Conservation (phyloP, 1,284 basidiomycete genomes). For the Ustilago nuda region DNA sequence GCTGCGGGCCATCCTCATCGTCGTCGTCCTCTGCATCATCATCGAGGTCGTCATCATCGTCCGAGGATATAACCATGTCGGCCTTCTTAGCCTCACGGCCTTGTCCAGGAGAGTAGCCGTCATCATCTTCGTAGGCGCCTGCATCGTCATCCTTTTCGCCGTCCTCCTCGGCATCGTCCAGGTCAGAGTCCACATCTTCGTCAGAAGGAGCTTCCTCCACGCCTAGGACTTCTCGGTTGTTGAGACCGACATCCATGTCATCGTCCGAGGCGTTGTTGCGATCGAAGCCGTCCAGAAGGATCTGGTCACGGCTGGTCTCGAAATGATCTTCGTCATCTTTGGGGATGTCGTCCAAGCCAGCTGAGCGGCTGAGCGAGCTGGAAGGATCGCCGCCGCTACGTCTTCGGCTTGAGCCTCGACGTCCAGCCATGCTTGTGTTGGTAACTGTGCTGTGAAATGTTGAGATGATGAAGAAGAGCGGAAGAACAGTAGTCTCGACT, state of each 20-base stretch:
- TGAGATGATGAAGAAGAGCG: slow-evolving; percentile 10
- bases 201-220: slow-evolving; percentile 56
- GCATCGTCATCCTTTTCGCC: slow-evolving; percentile 70
- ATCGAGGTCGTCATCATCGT: slow-evolving; percentile 47
- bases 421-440: slow-evolving; percentile 33
- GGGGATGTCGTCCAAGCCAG: slow-evolving; percentile 54
- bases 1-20: slow-evolving; percentile 70
- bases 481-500: slow-evolving; percentile 3
- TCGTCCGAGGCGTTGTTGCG: slow-evolving; percentile 45
- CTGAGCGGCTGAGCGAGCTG: slow-evolving; percentile 34
- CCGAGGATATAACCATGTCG: slow-evolving; percentile 35
- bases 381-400: slow-evolving; percentile 25
- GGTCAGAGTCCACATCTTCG: slow-evolving; percentile 49
- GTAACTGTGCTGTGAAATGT: not conserved
- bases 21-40: slow-evolving; percentile 77
- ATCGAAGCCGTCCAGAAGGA: slow-evolving; percentile 74
- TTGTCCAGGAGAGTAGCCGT: slow-evolving; percentile 15
- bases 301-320: slow-evolving; percentile 75
- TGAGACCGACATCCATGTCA: slow-evolving; percentile 56
- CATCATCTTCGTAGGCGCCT: slow-evolving; percentile 53
- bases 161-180: slow-evolving; percentile 45
- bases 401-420: slow-evolving; percentile 25
- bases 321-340: slow-evolving; percentile 63
- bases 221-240: slow-evolving; percentile 58
- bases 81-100: slow-evolving; percentile 30